Evolutionary conservation across 176 grass and related monocot species (phyloP), one percentile per base, ranked within the genome.

Genomic region (Bothriochloa decipiens): DNA sequence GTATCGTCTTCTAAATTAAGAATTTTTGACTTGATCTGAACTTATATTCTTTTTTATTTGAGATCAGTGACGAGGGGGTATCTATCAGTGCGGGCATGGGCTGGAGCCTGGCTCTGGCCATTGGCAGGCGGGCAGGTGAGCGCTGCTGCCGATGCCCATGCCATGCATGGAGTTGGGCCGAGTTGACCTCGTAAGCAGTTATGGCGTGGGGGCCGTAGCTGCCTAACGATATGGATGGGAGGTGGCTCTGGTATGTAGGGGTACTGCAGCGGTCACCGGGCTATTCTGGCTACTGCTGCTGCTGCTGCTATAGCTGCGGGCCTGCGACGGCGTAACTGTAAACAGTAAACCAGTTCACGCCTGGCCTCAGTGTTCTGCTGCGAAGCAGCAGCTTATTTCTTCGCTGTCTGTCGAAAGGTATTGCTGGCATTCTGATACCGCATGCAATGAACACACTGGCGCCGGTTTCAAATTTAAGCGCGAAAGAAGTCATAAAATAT

Each of bases 241-340:
- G 16, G 46, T 46, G 12, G 43, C 15, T 50, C 68, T 26, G 76
- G 47, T 50, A 17, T 50, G 40, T 74, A 64, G 50, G 40, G 70
- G 41, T 65, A 47, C 82, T 26, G 45, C 52, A 33, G 69, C 45
- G 4, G 5, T 49, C 25, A 55, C 77, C 15, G 53, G 53, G 28
- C 46, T 52, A 53, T 3, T 25, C 43, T 70, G 65, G 68, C 55
- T 26, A 5, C 46, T 70, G 35, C 55, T 8, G 15, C 37, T 8
- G 15, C 37, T 65, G 74, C 74, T 14, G 50, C 84, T 26, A 32
- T 32, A 42, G 27, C 58, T 40, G 73, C 72, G 55, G 18, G 60
- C 72, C 63, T 45, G 75, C 68, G 64, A 75, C 84, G 77, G 84
- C 79, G 78, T 90, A 82, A 82, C 78, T 86, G 78, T 77, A 89